phyloP scores from a whole-genome alignment of 2,329 filamentous ascomycete genomes.

The Sarocladiaceae sp. region DNA sequence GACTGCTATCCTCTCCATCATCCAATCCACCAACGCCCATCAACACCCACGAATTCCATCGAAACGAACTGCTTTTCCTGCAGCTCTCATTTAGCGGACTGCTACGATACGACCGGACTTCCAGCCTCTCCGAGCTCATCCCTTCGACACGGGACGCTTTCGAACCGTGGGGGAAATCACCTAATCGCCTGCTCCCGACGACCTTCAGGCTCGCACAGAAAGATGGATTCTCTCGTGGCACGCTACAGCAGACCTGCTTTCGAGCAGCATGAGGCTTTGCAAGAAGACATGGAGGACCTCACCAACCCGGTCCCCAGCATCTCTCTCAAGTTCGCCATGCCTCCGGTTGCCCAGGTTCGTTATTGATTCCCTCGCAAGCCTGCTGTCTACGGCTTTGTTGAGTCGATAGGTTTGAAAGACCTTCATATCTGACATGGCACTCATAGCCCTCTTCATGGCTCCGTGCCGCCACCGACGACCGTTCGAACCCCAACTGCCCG shows the following conservation, averaged over 20 bases:
- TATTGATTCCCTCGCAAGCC: too few relatives aligned
- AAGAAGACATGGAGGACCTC: conserved; percentile 69
- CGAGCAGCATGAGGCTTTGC: conserved; percentile 64
- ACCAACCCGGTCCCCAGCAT: conserved; percentile 68
- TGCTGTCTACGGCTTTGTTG: too few relatives aligned
- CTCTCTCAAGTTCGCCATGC: conserved; percentile 90
- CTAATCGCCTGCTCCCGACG: too few relatives aligned
- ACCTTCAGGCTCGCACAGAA: not conserved
- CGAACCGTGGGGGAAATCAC: conserved; percentile 1
- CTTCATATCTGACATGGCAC: too few relatives aligned
- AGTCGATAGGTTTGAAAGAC: too few relatives aligned
- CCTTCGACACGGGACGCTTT: conserved; percentile 6
- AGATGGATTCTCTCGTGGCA: conserved; percentile 89
- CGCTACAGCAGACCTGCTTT: conserved; percentile 79
- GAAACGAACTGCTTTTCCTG: too few relatives aligned
- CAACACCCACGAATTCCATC: not conserved
- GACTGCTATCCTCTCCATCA: not conserved
- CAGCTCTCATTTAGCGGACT: too few relatives aligned
- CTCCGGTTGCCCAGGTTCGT: conserved; percentile 86
- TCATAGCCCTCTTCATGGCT: conserved; percentile 83
- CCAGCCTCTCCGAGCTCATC: too few relatives aligned
- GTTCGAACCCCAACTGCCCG: conserved; percentile 90
- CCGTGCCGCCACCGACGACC: conserved; percentile 93
- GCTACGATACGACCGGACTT: too few relatives aligned
- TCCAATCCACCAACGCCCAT: not conserved